Evolutionary conservation across 257 asterid species (phyloP).

Genomic region (Salvia splendens): DNA sequence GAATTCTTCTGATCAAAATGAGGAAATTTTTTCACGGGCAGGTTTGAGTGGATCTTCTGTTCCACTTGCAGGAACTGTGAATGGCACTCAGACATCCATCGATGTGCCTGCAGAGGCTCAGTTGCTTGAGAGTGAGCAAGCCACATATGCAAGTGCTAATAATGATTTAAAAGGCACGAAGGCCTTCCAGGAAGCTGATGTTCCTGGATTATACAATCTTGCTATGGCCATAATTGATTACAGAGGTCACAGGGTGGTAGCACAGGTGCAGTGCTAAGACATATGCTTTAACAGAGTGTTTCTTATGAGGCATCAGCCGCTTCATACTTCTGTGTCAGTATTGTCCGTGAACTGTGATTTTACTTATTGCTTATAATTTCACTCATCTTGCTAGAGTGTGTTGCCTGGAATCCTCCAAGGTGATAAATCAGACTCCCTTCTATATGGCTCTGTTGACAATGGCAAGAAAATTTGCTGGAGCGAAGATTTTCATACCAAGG

Average conservation of each 20-base stretch:
- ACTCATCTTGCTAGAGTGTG: slow-evolving; percentile 66
- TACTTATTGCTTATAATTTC: slow-evolving; percentile 18
- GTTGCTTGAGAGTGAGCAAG: slow-evolving; percentile 96
- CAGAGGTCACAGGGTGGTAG: slow-evolving; percentile 96
- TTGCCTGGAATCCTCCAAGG: slow-evolving; percentile 98
- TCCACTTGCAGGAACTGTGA: slow-evolving; percentile 38
- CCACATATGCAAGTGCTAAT: slow-evolving; percentile 96
- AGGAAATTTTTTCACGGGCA: slow-evolving; percentile 40
- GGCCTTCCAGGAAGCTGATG: slow-evolving; percentile 97
- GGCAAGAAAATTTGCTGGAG: slow-evolving; percentile 96
- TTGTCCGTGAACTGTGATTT: slow-evolving; percentile 13
- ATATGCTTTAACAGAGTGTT: slow-evolving; percentile 7
- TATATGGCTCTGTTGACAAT: slow-evolving; percentile 94
- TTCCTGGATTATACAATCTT: slow-evolving; percentile 87
- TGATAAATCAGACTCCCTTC: slow-evolving; percentile 89
- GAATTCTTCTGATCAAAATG: slow-evolving; percentile 41
- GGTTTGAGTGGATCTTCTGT: slow-evolving; percentile 42
- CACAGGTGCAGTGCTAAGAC: slow-evolving; percentile 62
- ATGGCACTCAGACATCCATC: slow-evolving; percentile 44
- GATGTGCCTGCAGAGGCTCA: slow-evolving; percentile 62
- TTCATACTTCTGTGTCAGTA: neutral
- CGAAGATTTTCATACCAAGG: slow-evolving; percentile 92
- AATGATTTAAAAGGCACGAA: slow-evolving; percentile 96
- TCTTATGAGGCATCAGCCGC: slow-evolving; percentile 11
- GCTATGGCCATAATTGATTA: slow-evolving; percentile 97